A percentile compares a stretch with the other conserved stretches of the same genome.
phyloP scores from a whole-genome alignment of 2,329 filamentous ascomycete genomes.

The Drechslerella stenobrocha region DNA sequence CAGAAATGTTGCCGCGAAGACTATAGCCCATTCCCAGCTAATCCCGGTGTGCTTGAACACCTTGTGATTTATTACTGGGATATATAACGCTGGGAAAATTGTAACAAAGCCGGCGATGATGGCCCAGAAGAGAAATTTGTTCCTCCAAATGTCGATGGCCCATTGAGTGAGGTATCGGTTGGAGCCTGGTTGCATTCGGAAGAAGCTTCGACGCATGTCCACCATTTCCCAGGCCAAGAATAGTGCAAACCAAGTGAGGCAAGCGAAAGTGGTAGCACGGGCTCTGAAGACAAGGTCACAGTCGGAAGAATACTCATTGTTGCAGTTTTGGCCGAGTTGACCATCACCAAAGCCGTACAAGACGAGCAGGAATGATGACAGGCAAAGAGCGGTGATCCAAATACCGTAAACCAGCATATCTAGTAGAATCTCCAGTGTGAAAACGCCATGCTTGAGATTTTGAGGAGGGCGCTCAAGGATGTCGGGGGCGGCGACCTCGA shows the following conservation, averaged over 20 bases:
- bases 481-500: constrained; percentile 73
- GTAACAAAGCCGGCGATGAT: constrained; percentile 65
- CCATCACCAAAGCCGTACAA: constrained; percentile 65
- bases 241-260: constrained; percentile 74
- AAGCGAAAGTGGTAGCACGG: constrained; percentile 73
- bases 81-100: constrained; percentile 68
- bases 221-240: constrained; percentile 72
- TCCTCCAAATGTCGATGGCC: constrained; percentile 66
- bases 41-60: constrained; percentile 73
- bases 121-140: constrained; percentile 69
- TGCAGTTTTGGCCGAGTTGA: constrained; percentile 64
- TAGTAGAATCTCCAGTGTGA: constrained; percentile 74
- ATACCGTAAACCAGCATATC: constrained; percentile 80
- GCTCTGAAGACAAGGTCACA: constrained; percentile 71
- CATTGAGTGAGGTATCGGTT: constrained; percentile 68
- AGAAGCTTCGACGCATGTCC: constrained; percentile 71
- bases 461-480: constrained; percentile 81
- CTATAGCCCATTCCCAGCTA: constrained; percentile 72
- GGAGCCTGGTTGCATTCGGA: constrained; percentile 69
- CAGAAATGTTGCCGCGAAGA: constrained; percentile 63
- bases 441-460: constrained; percentile 69
- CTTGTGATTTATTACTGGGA: constrained; percentile 67
- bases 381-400: constrained; percentile 73
- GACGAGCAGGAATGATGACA: constrained; percentile 67
- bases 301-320: constrained; percentile 61